phyloP scores from a whole-genome alignment of 2,329 filamentous ascomycete species.

The Cercospora sp. region DNA sequence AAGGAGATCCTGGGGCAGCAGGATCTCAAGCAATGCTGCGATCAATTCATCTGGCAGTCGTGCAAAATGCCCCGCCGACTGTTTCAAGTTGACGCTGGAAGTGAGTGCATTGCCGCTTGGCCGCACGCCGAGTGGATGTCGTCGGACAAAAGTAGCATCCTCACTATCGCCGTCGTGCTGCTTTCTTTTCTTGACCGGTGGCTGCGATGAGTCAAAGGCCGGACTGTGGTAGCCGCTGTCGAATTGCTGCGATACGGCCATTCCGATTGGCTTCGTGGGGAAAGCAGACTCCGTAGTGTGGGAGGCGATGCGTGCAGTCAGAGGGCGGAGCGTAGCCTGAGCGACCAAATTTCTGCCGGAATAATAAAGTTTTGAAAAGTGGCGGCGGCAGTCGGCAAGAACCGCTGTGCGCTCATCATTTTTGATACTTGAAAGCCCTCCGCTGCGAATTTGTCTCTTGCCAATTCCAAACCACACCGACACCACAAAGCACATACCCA shows the following conservation, averaged over 20 bases:
- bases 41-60: conserved; percentile 79
- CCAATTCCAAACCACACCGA: conserved; percentile 28
- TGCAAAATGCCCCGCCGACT: conserved; percentile 64
- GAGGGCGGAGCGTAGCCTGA: not conserved
- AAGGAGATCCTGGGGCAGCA: conserved; percentile 65
- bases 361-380: conserved; percentile 10
- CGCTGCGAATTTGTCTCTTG: conserved; percentile 13
- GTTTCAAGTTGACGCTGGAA: conserved; percentile 65
- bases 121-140: conserved; percentile 80
- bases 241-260: conserved; percentile 19
- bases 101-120: conserved; percentile 82
- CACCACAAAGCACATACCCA: conserved; percentile 18
- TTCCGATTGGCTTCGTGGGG: conserved; percentile 10
- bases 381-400: conserved; percentile 7
- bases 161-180: conserved; percentile 14
- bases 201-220: conserved; percentile 18
- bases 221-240: conserved; percentile 16
- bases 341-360: conserved; percentile 1
- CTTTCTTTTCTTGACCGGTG: conserved; percentile 27
- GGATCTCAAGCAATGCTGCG: conserved; percentile 69
- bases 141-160: conserved; percentile 58
- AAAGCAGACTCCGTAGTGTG: not conserved
- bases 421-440: conserved; percentile 3
- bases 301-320: not conserved
- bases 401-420: conserved; percentile 4